These are phyloP conservation scores for Wickerhamiella dianesei DNA, from an alignment of 805 yeast species.

Conservation along the genomic window DNA sequence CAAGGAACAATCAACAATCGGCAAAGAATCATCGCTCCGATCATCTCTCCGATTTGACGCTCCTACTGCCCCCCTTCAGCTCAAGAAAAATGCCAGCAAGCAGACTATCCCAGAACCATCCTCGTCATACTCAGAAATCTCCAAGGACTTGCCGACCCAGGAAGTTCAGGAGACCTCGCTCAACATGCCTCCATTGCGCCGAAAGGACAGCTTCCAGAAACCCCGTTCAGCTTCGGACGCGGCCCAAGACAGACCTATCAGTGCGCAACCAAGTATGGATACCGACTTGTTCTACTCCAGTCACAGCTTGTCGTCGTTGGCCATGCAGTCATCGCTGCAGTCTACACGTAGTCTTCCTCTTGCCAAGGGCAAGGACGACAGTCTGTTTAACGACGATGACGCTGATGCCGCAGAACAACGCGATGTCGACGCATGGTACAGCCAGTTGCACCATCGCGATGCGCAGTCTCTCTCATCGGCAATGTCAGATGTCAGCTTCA, in stretches of 20 bases:
- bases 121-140: background rate
- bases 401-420: conserved; percentile 23
- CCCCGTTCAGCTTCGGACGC: background rate
- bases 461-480: conserved; percentile 17
- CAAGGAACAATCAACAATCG: background rate
- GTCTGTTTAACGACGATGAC: conserved; percentile 4
- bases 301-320: conserved; percentile 3
- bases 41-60: background rate
- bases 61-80: background rate
- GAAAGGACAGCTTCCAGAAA: conserved; percentile 1
- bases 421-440: conserved; percentile 26
- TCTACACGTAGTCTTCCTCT: background rate
- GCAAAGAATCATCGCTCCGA: too few relatives aligned
- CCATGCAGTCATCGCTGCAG: background rate
- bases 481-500: conserved; percentile 1
- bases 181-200: background rate
- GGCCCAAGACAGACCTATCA: background rate
- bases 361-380: conserved; percentile 1
- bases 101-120: background rate
- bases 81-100: background rate
- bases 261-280: conserved; percentile 8
- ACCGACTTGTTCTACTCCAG: conserved; percentile 5
- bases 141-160: background rate
- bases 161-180: too few relatives aligned
- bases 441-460: conserved; percentile 17